phyloP scores from a whole-genome alignment of 192 early-diverging fungal species.

The Piromyces finnis region DNA sequence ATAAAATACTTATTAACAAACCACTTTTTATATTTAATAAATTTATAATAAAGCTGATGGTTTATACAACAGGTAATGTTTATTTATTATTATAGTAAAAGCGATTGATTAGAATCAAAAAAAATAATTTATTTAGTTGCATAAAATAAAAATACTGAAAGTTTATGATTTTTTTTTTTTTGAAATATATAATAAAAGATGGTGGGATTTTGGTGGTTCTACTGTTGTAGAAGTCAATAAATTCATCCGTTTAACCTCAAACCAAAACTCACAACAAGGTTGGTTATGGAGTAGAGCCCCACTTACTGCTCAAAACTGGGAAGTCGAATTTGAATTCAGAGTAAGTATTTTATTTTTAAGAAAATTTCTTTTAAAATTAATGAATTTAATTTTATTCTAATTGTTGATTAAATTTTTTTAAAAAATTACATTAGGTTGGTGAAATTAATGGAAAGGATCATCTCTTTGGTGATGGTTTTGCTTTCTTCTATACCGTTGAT shows the following conservation, averaged over 20 bases:
- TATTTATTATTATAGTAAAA: conserved; percentile 1
- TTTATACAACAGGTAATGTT: background rate
- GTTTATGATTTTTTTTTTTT: no score
- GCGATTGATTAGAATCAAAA: no score
- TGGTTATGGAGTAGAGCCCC: conserved; percentile 9
- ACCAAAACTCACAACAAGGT: conserved; percentile 59
- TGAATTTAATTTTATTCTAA: no score
- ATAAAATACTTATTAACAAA: no score
- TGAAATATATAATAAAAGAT: conserved; percentile 60
- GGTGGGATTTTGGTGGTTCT: conserved; percentile 93
- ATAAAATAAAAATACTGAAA: no score
- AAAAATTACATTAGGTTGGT: background rate
- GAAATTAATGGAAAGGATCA: conserved; percentile 53
- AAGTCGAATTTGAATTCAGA: conserved; percentile 83
- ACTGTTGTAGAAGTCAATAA: conserved; percentile 72
- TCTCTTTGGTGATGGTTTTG: conserved; percentile 90
- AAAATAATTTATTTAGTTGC: no score
- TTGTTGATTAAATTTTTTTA: no score
- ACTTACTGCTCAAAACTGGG: conserved; percentile 45
- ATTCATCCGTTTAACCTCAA: conserved; percentile 70
- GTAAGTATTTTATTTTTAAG: no score
- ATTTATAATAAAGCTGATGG: background rate
- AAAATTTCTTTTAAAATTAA: no score
- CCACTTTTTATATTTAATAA: no score
- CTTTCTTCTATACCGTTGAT: conserved; percentile 79